Conservation (phyloP, 176 grass and related monocot genomes). For the Hordeum vulgare region DNA sequence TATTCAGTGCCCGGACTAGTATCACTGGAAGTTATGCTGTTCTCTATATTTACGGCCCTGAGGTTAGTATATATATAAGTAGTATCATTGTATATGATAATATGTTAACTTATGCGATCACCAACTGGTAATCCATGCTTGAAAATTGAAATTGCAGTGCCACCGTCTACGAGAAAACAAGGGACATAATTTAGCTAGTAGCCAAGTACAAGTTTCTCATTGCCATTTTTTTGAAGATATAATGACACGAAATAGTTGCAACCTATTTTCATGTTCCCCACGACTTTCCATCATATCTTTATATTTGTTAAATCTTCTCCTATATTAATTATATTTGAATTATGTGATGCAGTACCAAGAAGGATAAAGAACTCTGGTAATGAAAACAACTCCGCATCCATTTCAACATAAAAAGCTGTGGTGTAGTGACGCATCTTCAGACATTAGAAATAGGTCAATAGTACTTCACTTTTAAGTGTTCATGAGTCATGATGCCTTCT, state of each 20-base stretch:
- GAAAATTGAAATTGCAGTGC: not conserved
- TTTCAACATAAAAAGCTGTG: not conserved
- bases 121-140: not conserved
- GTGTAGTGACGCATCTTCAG: not conserved
- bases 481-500: not conserved
- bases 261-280: conserved; percentile 31
- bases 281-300: not conserved
- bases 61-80: conserved; percentile 39
- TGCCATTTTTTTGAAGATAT: not conserved
- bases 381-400: not conserved
- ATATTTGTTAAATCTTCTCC: not conserved
- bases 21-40: conserved; percentile 40
- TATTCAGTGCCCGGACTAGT: conserved; percentile 64
- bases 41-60: conserved; percentile 49
- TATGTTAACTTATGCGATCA: not conserved
- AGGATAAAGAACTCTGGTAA: not conserved
- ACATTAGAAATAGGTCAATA: not conserved
- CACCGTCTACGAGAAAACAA: not conserved
- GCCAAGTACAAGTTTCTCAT: conserved; percentile 8
- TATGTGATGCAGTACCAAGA: not conserved
- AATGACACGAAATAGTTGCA: not conserved
- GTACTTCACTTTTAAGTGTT: not conserved
- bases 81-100: not conserved
- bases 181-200: conserved; percentile 10
- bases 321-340: not conserved